phyloP scores from a whole-genome alignment of 306 rosid genomes.

The Casuarina glauca region DNA sequence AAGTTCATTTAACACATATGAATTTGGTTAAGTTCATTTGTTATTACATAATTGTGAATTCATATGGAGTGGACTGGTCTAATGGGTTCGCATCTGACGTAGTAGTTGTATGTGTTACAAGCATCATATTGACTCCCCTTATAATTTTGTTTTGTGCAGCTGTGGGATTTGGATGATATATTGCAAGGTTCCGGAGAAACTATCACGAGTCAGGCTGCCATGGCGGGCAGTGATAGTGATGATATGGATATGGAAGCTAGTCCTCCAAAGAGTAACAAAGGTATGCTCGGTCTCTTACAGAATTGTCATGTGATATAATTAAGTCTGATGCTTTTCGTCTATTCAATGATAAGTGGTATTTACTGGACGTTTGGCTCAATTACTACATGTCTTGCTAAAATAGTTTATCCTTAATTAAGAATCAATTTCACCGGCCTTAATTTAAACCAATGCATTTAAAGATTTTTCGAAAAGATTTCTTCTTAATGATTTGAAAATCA shows the following conservation, averaged over 20 bases:
- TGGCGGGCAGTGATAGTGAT: slow-evolving; percentile 40
- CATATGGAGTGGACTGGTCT: too few species aligned
- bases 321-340: background rate
- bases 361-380: too few species aligned
- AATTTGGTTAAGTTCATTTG: background rate
- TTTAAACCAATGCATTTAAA: background rate
- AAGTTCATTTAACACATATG: too few species aligned
- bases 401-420: too few species aligned
- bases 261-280: slow-evolving; percentile 39
- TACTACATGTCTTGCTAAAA: too few species aligned
- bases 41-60: too few species aligned
- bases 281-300: slow-evolving; percentile 18
- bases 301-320: background rate
- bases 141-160: too few species aligned
- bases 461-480: background rate
- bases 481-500: background rate
- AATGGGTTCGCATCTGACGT: too few species aligned
- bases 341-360: background rate
- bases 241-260: slow-evolving; percentile 61
- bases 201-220: slow-evolving; percentile 30
- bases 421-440: too few species aligned
- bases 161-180: background rate
- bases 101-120: too few species aligned
- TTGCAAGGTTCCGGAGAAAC: slow-evolving; percentile 34
- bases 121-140: too few species aligned